Evolutionary conservation across 108 stramenopile species (phyloP), one percentile per base, ranked within the genome.

Genomic region (Cylindrotheca fusiformis): DNA sequence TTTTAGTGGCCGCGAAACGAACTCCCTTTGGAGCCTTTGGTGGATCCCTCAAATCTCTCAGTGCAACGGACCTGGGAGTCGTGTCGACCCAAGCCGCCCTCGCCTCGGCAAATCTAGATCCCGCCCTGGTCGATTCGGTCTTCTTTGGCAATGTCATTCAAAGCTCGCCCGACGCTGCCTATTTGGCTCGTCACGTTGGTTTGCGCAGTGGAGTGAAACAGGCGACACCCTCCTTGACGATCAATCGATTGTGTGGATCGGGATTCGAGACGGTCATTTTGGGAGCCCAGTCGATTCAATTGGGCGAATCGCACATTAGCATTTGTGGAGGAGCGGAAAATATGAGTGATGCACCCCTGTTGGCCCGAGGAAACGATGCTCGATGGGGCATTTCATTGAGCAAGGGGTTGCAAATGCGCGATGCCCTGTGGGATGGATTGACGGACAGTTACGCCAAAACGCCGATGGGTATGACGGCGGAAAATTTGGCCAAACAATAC

Each of bases 11-110:
- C n/a, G 99, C 99, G 10, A 98, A 98, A 72, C 92, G 99, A 46
- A 99, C 99, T 22, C 90, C 99, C 25, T 98, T 99, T 70, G 99
- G 95, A 29, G 62, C 93, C 25, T 99, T 99, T 73, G 98, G 98
- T 1, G 98, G 98, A 24, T 64, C 80, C 14, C 77, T 99, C 49
- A 96, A 93, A 63, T 49, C 62, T 2, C 36, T 94, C 10, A 74
- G 90, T 1, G 86, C 92, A 6, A 93, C 90, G 24, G 80, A 96
- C 23, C 75, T 96, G 44, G 91, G 90, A 23, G 80, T 68, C 29
- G 61, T 75, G 8, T 60, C 91, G 32, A 91, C 88, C 23, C 72
- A 87, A 61, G 93, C 95, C 14, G 93, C 96, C 25, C 54, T 96
- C 3, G 69, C 58, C 10, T 65, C 79, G 23, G 65, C 71, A 19